Percentiles rank a stretch among this genome's conserved stretches.
phyloP scores from a whole-genome alignment of 768 basidiomycete species.

The Austroboletus eburneus region DNA sequence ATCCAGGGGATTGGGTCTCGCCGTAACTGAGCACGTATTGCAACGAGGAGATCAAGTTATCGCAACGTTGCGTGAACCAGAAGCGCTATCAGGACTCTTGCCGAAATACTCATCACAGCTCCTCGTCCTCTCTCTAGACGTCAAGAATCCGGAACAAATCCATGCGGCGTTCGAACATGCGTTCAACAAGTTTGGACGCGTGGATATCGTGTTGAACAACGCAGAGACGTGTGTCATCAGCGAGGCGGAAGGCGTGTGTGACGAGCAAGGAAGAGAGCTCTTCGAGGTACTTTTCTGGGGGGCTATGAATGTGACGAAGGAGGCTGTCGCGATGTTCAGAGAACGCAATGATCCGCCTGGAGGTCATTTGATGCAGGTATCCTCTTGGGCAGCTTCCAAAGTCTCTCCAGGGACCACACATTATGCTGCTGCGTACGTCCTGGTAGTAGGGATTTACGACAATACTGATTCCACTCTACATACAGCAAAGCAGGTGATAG shows the following conservation, averaged over 20 bases:
- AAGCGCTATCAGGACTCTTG: constrained; percentile 27
- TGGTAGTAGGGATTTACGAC: background rate
- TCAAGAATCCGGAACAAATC: constrained; percentile 31
- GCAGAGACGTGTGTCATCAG: constrained; percentile 31
- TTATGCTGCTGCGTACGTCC: constrained; percentile 27
- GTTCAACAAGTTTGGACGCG: constrained; percentile 34
- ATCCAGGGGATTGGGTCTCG: constrained; percentile 37
- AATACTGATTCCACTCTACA: constrained; percentile 3
- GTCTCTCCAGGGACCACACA: constrained; percentile 13
- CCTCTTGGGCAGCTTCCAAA: constrained; percentile 27
- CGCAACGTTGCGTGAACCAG: constrained; percentile 37
- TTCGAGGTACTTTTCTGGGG: constrained; percentile 43
- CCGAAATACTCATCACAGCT: constrained; percentile 30
- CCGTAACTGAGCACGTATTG: constrained; percentile 33
- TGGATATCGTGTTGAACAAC: constrained; percentile 47
- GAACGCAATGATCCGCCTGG: constrained; percentile 37
- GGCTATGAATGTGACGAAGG: constrained; percentile 28
- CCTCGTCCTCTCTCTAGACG: constrained; percentile 38
- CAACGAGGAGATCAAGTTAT: constrained; percentile 37
- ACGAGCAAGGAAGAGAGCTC: constrained; percentile 30
- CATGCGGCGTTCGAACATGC: constrained; percentile 32
- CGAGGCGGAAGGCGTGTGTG: constrained; percentile 37
- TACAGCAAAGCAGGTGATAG: constrained; percentile 25
- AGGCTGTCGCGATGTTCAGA: constrained; percentile 35
- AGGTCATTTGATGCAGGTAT: constrained; percentile 37